Percentiles rank a stretch among this genome's conserved stretches.
phyloP scores from a whole-genome alignment of 768 basidiomycete genomes.

The Cystobasidium tubakii region DNA sequence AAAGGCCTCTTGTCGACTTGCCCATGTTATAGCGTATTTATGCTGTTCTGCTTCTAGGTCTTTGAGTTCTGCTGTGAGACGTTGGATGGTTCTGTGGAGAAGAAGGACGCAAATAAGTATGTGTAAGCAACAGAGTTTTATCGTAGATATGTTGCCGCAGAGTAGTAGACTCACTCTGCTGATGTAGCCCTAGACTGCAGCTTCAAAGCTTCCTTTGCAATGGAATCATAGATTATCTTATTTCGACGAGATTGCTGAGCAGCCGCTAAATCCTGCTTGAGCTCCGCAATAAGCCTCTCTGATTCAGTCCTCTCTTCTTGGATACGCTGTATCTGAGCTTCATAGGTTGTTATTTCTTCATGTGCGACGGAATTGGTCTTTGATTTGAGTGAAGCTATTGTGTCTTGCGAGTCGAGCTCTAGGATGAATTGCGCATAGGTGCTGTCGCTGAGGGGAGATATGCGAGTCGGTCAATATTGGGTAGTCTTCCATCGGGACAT shows the following conservation, averaged over 20 bases:
- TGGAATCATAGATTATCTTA: constrained; percentile 35
- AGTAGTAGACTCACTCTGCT: constrained; percentile 11
- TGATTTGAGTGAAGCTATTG: not conserved
- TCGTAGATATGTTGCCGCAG: too few species aligned
- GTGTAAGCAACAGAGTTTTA: too few species aligned
- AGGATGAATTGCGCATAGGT: constrained; percentile 30
- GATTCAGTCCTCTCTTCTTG: constrained; percentile 5
- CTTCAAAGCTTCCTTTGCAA: constrained; percentile 25
- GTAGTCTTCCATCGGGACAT: not conserved
- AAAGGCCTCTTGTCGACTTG: constrained; percentile 32
- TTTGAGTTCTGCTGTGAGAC: constrained; percentile 31
- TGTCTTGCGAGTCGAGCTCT: constrained; percentile 15
- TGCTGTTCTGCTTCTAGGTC: constrained; percentile 32
- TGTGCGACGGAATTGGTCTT: not conserved
- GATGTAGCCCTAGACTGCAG: constrained; percentile 2
- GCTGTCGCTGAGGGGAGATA: constrained; percentile 14
- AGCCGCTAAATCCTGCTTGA: constrained; percentile 16
- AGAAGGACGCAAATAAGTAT: not conserved
- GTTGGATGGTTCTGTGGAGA: constrained; percentile 13
- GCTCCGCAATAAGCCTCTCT: not conserved
- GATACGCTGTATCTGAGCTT: not conserved
- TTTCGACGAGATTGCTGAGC: constrained; percentile 33
- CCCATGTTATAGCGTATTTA: constrained; percentile 26
- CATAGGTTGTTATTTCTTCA: constrained; percentile 13
- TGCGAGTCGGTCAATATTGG: not conserved